phyloP scores from a whole-genome alignment of 441 rosid species.

The Corymbia calophylla region DNA sequence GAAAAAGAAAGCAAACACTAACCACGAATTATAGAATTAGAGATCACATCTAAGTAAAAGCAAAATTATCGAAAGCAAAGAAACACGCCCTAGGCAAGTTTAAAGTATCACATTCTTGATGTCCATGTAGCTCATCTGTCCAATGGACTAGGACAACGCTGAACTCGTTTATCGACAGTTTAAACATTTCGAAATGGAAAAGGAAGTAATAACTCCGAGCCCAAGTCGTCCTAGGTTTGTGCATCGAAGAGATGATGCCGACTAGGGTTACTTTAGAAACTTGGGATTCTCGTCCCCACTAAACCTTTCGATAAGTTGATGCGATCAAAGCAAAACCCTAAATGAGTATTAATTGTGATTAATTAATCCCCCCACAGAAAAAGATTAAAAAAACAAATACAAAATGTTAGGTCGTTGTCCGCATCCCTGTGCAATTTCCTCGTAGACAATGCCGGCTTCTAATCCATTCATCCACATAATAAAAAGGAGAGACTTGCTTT shows the following conservation, averaged over 20 bases:
- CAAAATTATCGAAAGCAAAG: background rate
- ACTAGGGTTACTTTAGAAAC: background rate
- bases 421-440: background rate
- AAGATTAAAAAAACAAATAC: background rate
- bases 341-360: background rate
- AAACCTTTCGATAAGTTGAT: background rate
- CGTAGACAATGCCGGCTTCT: background rate
- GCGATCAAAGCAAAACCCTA: background rate
- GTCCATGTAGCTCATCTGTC: background rate
- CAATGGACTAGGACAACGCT: background rate
- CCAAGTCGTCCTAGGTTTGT: background rate
- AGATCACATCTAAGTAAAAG: background rate
- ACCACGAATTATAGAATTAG: background rate
- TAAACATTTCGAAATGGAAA: background rate
- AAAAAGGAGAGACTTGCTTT: background rate
- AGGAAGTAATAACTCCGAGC: background rate
- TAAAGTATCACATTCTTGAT: background rate
- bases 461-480: background rate
- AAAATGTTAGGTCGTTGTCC: background rate
- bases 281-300: background rate
- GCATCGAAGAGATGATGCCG: background rate
- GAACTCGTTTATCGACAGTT: background rate
- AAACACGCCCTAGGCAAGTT: background rate
- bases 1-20: background rate
- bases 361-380: background rate